Evolutionary conservation across 352 stramenopile genomes (phyloP).

Genomic region (Pythium insidiosum): DNA sequence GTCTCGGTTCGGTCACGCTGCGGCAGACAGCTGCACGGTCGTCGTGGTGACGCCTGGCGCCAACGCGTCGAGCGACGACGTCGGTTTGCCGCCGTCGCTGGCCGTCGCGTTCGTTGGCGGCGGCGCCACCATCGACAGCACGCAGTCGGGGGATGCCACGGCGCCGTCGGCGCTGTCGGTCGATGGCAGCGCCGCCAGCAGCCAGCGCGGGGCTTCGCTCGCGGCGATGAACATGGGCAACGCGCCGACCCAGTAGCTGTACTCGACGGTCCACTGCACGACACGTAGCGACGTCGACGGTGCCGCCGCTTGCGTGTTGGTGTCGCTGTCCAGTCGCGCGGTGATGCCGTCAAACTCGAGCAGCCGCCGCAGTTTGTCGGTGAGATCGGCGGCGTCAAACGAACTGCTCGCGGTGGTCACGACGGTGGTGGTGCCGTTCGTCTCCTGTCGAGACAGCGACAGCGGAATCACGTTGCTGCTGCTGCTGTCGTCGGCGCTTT

Average conservation of each 20-base stretch:
- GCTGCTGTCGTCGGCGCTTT: slow-evolving; percentile 6
- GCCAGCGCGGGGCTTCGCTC: slow-evolving; percentile 3
- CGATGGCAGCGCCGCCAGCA: slow-evolving; percentile 8
- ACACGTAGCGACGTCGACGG: background rate
- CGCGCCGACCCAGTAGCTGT: slow-evolving; percentile 12
- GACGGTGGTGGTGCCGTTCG: slow-evolving; percentile 12
- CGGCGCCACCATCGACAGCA: slow-evolving; percentile 8
- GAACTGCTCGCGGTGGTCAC: slow-evolving; percentile 8
- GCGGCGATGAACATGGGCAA: slow-evolving; percentile 7
- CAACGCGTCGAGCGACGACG: too few relatives aligned
- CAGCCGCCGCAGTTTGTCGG: slow-evolving; percentile 14
- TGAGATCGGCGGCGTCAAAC: slow-evolving; percentile 13
- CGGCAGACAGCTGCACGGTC: too few relatives aligned
- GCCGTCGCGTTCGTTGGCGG: background rate
- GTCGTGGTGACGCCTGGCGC: too few relatives aligned
- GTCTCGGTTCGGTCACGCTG: too few relatives aligned
- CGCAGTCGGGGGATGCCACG: background rate
- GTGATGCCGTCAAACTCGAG: slow-evolving; percentile 34
- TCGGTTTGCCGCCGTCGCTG: background rate
- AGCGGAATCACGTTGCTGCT: slow-evolving; percentile 13
- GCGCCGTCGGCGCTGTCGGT: too few relatives aligned
- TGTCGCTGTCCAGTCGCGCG: slow-evolving; percentile 14
- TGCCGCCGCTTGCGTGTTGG: background rate
- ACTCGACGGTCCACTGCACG: slow-evolving; percentile 11
- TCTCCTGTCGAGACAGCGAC: slow-evolving; percentile 3